phyloP scores from a whole-genome alignment of 1,284 basidiomycete genomes.

The Ustilago hordei region DNA sequence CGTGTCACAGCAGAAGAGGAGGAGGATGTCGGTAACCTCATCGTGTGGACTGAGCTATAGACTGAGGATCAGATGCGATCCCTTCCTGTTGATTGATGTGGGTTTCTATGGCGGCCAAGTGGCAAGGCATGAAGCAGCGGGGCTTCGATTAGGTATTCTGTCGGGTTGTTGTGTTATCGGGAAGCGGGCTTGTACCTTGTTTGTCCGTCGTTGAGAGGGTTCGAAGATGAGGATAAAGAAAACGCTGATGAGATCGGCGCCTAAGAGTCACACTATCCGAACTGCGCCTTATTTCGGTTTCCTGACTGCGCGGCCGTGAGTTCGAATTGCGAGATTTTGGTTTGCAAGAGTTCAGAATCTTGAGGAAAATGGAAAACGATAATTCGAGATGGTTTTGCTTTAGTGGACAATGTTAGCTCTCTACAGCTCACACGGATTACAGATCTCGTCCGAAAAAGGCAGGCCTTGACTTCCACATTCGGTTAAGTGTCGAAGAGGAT shows the following conservation, averaged over 20 bases:
- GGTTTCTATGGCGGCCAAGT: neutral
- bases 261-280: slow-evolving; percentile 23
- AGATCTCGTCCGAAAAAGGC: neutral
- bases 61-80: neutral
- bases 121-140: too few species aligned
- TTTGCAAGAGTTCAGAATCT: slow-evolving; percentile 1
- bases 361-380: slow-evolving; percentile 1
- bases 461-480: neutral
- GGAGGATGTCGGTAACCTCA: slow-evolving; percentile 24
- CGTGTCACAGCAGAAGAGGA: slow-evolving; percentile 19
- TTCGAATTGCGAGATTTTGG: slow-evolving; percentile 18
- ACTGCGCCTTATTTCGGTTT: slow-evolving; percentile 36
- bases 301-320: neutral
- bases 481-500: too few species aligned
- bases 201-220: neutral
- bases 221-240: neutral
- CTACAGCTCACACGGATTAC: neutral
- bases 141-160: neutral
- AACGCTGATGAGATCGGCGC: slow-evolving; percentile 7
- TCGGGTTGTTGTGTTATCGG: neutral
- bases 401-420: neutral
- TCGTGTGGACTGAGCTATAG: neutral
- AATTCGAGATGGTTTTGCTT: neutral
- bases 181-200: neutral
- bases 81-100: neutral